Base-by-base conservation (phyloP, 2,329 filamentous ascomycete genomes). In the Fusarium chlamydosporum region DNA sequence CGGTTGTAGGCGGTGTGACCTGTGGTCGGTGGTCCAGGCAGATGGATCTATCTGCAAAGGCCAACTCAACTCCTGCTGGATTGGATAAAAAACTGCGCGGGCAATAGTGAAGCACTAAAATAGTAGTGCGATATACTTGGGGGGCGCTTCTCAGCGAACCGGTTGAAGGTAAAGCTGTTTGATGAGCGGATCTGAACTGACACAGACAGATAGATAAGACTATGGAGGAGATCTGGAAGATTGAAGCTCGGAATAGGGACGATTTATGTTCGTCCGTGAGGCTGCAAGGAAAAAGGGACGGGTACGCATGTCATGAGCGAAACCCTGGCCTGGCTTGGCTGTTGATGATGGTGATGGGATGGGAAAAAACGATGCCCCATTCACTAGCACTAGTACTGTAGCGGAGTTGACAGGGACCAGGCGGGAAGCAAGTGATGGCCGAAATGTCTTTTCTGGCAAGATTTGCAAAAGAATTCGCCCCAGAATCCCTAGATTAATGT, bases 201-300 rank as follows among this genome's bases (percentile, higher is more conserved):
- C 65, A 70, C 70, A 47, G 58, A 60, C 47, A 51, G 47, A 50
- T 26, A 50, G 46, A 50, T 40, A 40, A 18, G 34, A 51, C 23
- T 54, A 64, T 54, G 57, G 38, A 63, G 50, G 47, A 53, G 51
- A 48, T 20, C 47, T 51, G 41, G 56, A 56, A 59, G 37, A 56
- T 41, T 69, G 66, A 71, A 56, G 70, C 66, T 70, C 56, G 73
- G 73, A 75, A 72, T 61, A 65, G 61, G 55, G 66, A 65, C 63
- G 68, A 73, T 73, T 74, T 75, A 75, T 75, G 72, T 75, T 75
- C 65, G 71, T 72, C 70, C 70, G 73, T 73, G 73, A 75, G 73
- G 67, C 70, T 72, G 64, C 70, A 73, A 73, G 69, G 62, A 56
- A 65, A 56, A 65, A 68, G 61, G 69, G 37, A 62, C 58, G 53